Base-by-base conservation (phyloP, 495 filamentous ascomycete species). In the Trypethelium eluteriae region DNA sequence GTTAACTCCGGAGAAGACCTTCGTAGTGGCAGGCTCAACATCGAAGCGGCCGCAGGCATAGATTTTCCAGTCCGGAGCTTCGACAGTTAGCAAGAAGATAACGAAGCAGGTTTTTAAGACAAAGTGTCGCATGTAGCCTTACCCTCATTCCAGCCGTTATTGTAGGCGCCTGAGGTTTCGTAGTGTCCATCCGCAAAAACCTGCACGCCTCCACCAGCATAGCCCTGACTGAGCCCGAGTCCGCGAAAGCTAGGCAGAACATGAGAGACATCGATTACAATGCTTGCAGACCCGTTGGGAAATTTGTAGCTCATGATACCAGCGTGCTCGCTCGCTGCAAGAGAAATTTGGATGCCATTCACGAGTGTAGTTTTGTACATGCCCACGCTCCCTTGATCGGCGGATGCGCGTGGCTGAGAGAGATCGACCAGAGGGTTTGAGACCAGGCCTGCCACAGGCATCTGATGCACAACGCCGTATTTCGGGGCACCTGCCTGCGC, bases 241-340 rank as follows among this genome's bases (percentile, higher is more conserved):
- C 84, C 84, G 7, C 86, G 75, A 59, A 79, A 86, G 2, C 84
- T 87, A 35, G 85, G 82, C 56, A 91, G 76, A 34, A 89, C 83
- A 75, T 91, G 88, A 5, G 87, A 89, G 14, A 90, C 83, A 74
- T 91, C 88, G 25, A 91, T 81, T 16, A 90, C 74, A 49, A 91
- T 70, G 64, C 84, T 85, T 18, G 78, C 77, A 63, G 74, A 75
- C 0, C 75, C 76, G 25, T 73, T 39, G 0, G 86, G 81, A 68
- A 89, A 91, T 0, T 77, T 80, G 73, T 90, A 89, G 25, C 82
- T 81, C 69, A 83, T 85, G 53, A 89, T 77, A 11, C 86, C 88
- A 0, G 87, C 84, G 66, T 84, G 86, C n/a, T 79, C 76, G 0
- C 83, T 81, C 7, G 86, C 86, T 18, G 80, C 79, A 64, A 91